phyloP scores from a whole-genome alignment of 495 filamentous ascomycete species.

The Halenospora varia region DNA sequence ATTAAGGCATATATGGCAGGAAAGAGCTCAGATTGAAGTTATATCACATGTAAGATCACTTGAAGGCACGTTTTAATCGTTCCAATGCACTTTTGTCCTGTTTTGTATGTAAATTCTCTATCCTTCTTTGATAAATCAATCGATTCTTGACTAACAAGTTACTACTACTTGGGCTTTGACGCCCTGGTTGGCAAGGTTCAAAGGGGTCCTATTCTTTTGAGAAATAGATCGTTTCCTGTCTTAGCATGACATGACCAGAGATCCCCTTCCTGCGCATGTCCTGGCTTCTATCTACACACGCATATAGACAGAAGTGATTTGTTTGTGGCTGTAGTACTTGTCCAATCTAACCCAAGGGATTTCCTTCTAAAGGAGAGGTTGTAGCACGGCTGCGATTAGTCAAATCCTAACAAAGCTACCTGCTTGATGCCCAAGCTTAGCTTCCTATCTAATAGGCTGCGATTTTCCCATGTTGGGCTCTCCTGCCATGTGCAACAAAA shows the following conservation, averaged over 20 bases:
- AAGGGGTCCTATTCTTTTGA: conserved; percentile 1
- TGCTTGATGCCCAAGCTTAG: neutral
- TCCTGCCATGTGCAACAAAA: conserved; percentile 1
- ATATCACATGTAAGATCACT: conserved; percentile 10
- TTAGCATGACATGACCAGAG: conserved; percentile 2
- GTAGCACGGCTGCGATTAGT: conserved; percentile 1
- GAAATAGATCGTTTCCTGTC: conserved; percentile 3
- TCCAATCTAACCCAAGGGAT: conserved; percentile 1
- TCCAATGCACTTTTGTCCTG: conserved; percentile 4
- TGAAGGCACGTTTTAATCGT: conserved; percentile 8
- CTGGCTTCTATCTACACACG: neutral
- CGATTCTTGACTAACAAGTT: conserved; percentile 2
- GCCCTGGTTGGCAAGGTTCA: neutral
- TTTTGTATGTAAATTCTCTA: conserved; percentile 8
- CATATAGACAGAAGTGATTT: conserved; percentile 1
- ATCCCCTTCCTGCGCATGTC: conserved; percentile 2
- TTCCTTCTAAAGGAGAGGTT: conserved; percentile 4
- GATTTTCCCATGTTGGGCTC: neutral
- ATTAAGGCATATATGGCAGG: conserved; percentile 9
- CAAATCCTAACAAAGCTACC: neutral
- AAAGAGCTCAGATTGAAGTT: conserved; percentile 9
- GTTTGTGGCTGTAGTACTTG: conserved; percentile 3
- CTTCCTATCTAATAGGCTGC: neutral
- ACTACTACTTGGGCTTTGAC: conserved; percentile 3
- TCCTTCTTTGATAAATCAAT: conserved; percentile 1